Conservation (phyloP, 2,329 filamentous ascomycete genomes). For the Stagonosporopsis cucurbitacearum region DNA sequence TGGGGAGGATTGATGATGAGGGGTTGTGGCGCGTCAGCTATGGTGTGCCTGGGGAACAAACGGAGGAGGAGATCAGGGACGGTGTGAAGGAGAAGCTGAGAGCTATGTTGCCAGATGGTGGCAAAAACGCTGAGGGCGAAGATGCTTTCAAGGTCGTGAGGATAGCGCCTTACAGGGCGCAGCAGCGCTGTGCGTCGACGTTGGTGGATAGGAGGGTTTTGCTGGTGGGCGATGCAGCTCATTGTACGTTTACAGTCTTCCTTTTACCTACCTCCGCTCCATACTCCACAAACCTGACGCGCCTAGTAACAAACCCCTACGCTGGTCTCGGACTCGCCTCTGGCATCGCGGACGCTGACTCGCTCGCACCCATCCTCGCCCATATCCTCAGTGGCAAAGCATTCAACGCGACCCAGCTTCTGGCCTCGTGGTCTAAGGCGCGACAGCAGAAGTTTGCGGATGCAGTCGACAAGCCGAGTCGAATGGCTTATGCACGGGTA, state of each 20-base stretch:
- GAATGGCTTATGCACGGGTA: conserved; percentile 38
- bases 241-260: conserved; percentile 30
- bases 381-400: conserved; percentile 32
- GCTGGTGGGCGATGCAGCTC: conserved; percentile 51
- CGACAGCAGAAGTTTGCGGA: conserved; percentile 45
- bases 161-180: conserved; percentile 51
- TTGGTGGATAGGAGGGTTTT: conserved; percentile 45
- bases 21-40: conserved; percentile 53
- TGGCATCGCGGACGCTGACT: conserved; percentile 45
- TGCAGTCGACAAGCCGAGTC: conserved; percentile 44
- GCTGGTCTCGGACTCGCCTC: conserved; percentile 45
- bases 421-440: conserved; percentile 46
- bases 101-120: conserved; percentile 40
- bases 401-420: conserved; percentile 28
- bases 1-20: conserved; percentile 43
- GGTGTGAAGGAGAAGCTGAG: conserved; percentile 38
- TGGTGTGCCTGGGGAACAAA: conserved; percentile 43
- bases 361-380: conserved; percentile 37
- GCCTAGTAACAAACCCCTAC: conserved; percentile 47
- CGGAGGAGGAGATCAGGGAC: conserved; percentile 38
- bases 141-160: conserved; percentile 41
- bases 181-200: conserved; percentile 46
- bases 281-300: background rate
- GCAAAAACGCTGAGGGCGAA: conserved; percentile 20
- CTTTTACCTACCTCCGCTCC: background rate